Conservation (phyloP, 169 alveolate species). For the Miamiensis avidus region DNA sequence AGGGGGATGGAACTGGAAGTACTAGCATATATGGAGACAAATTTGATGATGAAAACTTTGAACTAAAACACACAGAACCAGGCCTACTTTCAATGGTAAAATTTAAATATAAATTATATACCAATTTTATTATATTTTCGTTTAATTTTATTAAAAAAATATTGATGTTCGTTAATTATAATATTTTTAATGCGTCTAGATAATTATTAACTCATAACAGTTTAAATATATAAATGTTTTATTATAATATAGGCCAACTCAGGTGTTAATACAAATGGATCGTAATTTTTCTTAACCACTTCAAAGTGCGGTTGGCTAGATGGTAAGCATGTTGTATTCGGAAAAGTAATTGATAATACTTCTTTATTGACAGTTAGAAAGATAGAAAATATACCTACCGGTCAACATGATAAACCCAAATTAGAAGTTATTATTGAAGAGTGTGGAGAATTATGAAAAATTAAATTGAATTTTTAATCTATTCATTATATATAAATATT, state of each 20-base stretch:
- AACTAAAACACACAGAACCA: slow-evolving; percentile 53
- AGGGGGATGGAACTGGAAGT: slow-evolving; percentile 74
- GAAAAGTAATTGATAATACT: slow-evolving; percentile 58
- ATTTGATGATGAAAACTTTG: slow-evolving; percentile 77
- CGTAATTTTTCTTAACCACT: slow-evolving; percentile 64
- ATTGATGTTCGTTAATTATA: not conserved
- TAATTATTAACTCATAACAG: too few species aligned
- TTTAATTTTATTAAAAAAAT: not conserved
- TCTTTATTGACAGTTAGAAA: slow-evolving; percentile 57
- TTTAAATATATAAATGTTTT: too few species aligned
- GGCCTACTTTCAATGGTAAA: slow-evolving; percentile 61
- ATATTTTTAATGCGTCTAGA: not conserved
- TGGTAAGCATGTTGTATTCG: slow-evolving; percentile 70
- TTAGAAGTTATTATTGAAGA: slow-evolving; percentile 58
- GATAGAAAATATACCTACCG: slow-evolving; percentile 50
- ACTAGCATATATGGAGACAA: slow-evolving; percentile 62
- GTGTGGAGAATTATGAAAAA: slow-evolving; percentile 70
- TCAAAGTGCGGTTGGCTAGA: slow-evolving; percentile 61
- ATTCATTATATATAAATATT: not conserved
- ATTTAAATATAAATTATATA: not conserved
- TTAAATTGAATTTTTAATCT: slow-evolving; percentile 13
- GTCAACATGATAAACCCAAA: slow-evolving; percentile 57
- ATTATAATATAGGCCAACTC: slow-evolving; percentile 38
- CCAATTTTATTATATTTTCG: not conserved
- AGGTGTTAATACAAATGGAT: slow-evolving; percentile 71